These are phyloP conservation scores for Rhodotorula graminis DNA, from an alignment of 768 basidiomycete species.

Conservation along the genomic window DNA sequence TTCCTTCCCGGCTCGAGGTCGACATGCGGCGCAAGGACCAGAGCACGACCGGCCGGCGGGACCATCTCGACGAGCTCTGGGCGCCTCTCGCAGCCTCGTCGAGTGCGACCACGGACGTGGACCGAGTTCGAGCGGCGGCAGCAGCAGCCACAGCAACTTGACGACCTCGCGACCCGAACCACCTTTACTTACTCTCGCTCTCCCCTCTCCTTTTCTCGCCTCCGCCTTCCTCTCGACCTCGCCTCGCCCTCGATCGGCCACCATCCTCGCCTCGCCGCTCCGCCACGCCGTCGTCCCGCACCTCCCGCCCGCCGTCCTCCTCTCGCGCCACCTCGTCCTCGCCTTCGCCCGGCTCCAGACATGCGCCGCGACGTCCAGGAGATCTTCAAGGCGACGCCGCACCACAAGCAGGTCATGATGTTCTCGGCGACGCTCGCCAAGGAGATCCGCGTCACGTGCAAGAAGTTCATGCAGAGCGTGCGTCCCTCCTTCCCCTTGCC, in stretches of 20 bases:
- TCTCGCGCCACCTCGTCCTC: not conserved
- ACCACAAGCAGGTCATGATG: slow-evolving; percentile 99
- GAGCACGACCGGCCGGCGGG: not conserved
- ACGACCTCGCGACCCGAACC: not conserved
- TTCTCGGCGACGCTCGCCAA: slow-evolving; percentile 97
- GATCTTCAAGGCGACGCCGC: slow-evolving; percentile 96
- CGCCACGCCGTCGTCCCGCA: slow-evolving; percentile 24
- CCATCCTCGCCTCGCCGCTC: too few relatives aligned
- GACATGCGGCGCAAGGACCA: not conserved
- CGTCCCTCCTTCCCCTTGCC: slow-evolving; percentile 50
- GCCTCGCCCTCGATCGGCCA: not conserved
- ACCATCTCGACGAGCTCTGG: too few relatives aligned
- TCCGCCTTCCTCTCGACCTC: slow-evolving; percentile 3
- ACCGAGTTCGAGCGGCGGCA: not conserved
- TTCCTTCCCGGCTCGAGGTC: too few relatives aligned
- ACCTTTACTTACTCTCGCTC: slow-evolving; percentile 1
- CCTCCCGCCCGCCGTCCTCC: slow-evolving; percentile 45
- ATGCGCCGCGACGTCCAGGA: slow-evolving; percentile 99
- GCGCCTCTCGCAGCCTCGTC: too few relatives aligned
- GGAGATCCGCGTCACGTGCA: slow-evolving; percentile 94
- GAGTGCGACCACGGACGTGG: not conserved
- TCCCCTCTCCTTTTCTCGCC: slow-evolving; percentile 35
- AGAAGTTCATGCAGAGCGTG: slow-evolving; percentile 99
- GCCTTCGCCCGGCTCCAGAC: slow-evolving; percentile 56
- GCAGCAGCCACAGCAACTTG: not conserved